Conservation (phyloP, 306 rosid genomes). For the Trifolium subterraneum region DNA sequence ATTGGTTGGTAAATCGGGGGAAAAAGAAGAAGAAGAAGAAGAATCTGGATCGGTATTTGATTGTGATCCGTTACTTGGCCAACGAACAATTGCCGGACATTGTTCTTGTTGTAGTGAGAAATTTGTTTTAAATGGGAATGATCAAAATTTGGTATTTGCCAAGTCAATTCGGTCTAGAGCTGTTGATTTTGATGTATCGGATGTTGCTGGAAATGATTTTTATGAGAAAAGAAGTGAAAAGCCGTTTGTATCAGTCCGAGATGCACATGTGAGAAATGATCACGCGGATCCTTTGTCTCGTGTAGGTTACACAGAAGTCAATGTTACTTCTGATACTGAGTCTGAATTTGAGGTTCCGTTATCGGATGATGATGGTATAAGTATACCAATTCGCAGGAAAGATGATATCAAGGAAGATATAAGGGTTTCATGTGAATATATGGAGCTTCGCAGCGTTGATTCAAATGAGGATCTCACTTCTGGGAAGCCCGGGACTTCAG, state of each 20-base stretch:
- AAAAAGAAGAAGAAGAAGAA: slow-evolving; percentile 40
- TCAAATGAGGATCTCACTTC: slow-evolving; percentile 48
- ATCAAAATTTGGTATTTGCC: slow-evolving; percentile 49
- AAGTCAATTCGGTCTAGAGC: slow-evolving; percentile 47
- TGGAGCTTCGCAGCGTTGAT: slow-evolving; percentile 46
- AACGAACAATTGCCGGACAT: slow-evolving; percentile 21
- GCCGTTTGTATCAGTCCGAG: slow-evolving; percentile 46
- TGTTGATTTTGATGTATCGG: slow-evolving; percentile 58
- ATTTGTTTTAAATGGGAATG: slow-evolving; percentile 39
- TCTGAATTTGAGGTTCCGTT: slow-evolving; percentile 70
- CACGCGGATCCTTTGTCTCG: slow-evolving; percentile 65
- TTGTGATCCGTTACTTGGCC: slow-evolving; percentile 56
- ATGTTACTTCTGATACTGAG: slow-evolving; percentile 76
- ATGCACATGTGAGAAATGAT: slow-evolving; percentile 42
- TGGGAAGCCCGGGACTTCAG: slow-evolving; percentile 49
- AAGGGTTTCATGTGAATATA: slow-evolving; percentile 43
- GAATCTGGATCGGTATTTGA: slow-evolving; percentile 53
- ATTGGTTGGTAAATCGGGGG: slow-evolving; percentile 68
- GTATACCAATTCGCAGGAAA: slow-evolving; percentile 35
- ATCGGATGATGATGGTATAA: slow-evolving; percentile 59
- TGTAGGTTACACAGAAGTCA: slow-evolving; percentile 78
- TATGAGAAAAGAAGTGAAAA: slow-evolving; percentile 44
- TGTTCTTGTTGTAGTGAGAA: slow-evolving; percentile 79
- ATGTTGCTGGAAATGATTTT: slow-evolving; percentile 38
- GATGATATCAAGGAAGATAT: slow-evolving; percentile 45